phyloP scores from a whole-genome alignment of 345 rosid species.

The Capsella bursapastoris region DNA sequence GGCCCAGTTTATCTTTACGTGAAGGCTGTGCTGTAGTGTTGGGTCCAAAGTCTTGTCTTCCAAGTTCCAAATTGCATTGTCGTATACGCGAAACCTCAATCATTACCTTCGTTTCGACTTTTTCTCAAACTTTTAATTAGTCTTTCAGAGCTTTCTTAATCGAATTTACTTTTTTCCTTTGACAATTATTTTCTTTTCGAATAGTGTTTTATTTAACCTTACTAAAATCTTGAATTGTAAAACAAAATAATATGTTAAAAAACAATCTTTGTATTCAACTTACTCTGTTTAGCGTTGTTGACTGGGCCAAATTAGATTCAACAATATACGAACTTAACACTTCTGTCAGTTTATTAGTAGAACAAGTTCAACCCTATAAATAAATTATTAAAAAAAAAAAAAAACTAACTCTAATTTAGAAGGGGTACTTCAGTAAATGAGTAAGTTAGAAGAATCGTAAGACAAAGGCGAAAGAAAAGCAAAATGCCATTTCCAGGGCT shows the following conservation, averaged over 20 bases:
- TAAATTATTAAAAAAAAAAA: background rate
- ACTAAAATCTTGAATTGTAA: background rate
- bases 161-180: background rate
- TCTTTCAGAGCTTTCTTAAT: background rate
- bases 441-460: conserved; percentile 3
- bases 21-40: conserved; percentile 9
- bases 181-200: background rate
- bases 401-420: background rate
- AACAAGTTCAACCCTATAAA: no score
- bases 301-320: background rate
- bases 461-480: conserved; percentile 28
- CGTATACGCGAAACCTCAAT: conserved; percentile 38
- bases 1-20: conserved; percentile 29
- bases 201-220: background rate
- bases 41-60: conserved; percentile 33
- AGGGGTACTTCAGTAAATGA: conserved; percentile 34
- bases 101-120: conserved; percentile 11
- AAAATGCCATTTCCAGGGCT: conserved; percentile 4
- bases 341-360: background rate
- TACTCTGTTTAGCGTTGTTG: background rate
- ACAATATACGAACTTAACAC: background rate
- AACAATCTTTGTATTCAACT: background rate
- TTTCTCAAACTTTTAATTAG: background rate
- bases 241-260: background rate
- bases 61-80: conserved; percentile 30